Base-by-base conservation (phyloP, 2,329 filamentous ascomycete genomes). In the Karstenula rhodostoma region DNA sequence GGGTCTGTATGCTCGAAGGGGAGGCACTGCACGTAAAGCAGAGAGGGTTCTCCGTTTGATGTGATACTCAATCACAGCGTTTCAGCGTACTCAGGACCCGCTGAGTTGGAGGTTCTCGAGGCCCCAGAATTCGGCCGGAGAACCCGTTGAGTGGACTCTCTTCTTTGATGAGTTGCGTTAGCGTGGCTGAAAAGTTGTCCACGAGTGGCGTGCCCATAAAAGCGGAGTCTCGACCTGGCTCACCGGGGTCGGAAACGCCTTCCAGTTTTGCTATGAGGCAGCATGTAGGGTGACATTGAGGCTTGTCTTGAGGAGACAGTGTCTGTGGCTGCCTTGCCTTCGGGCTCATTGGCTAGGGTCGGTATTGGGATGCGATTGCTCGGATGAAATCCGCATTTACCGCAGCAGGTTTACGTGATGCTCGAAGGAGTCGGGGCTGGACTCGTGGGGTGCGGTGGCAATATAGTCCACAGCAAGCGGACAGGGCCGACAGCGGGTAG, bases 361-460 rank as follows among this genome's bases (percentile, higher is more conserved):
- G 22, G n/a, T 27, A 9, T 10, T 27, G 19, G 22, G 43, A 15
- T 2, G 25, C 9, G 44, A 47, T 10, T 23, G 13, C 44, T 47
- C 44, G 44, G 23, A n/a, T 29, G 44, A 17, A 27, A 37, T 23
- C 32, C 48, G 48, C 48, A 35, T 32, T 22, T 35, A 35, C 29
- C n/a, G 27, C 48, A 22, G 25, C n/a, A 27, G 23, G 32, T 51
- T 37, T 37, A 51, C 32, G 48, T 37, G 48, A 51, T 51, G 29
- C 25, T 19, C n/a, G n/a, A 35, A 35, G 32, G 29, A 22, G 35
- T 27, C 33, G 15, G 19, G 50, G 5, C 33, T 52, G 19, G 35
- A 19, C 33, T 32, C 33, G 50, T 52, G 50, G 50, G 50, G 12
- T 51, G 33, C 29, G 50, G 35, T 42, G 50, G 50, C 50, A 42